A percentile compares a stretch with the other conserved stretches of the same genome.
These are phyloP conservation scores for Ceratocystis alfenasii DNA, from an alignment of 2,329 filamentous ascomycete genomes.

Conservation along the genomic window DNA sequence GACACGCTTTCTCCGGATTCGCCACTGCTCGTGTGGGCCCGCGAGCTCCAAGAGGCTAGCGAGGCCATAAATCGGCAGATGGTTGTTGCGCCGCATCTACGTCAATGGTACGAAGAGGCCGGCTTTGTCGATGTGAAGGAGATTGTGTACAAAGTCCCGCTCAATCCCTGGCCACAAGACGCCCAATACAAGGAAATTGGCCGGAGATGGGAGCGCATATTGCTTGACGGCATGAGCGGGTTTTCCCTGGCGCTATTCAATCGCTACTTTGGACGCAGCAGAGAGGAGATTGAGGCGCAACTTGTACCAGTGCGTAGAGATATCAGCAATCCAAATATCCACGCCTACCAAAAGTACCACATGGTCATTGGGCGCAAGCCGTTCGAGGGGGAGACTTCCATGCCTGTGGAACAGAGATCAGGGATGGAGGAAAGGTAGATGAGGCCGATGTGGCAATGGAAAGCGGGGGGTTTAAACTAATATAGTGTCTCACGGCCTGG, in stretches of 20 bases:
- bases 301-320: conserved; percentile 40
- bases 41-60: conserved; percentile 33
- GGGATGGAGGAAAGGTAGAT: neutral
- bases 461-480: neutral
- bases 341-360: conserved; percentile 39
- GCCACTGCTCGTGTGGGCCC: conserved; percentile 33
- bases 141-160: conserved; percentile 41
- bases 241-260: conserved; percentile 35
- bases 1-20: conserved; percentile 32
- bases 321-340: conserved; percentile 36
- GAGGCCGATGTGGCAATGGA: neutral
- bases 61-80: conserved; percentile 31
- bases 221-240: conserved; percentile 35
- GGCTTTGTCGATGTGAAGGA: conserved; percentile 46
- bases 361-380: conserved; percentile 43
- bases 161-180: conserved; percentile 43
- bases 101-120: conserved; percentile 34
- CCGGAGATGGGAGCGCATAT: conserved; percentile 36
- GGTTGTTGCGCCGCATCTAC: conserved; percentile 29
- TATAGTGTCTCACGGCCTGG: no score
- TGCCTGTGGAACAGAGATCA: neutral
- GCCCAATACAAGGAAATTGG: conserved; percentile 35
- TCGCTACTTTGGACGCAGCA: conserved; percentile 32
- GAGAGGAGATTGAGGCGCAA: conserved; percentile 41
- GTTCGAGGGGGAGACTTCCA: conserved; percentile 24